These are phyloP conservation scores for Hypoxylon trugodes DNA, from an alignment of 495 filamentous ascomycete genomes.

Conservation along the genomic window DNA sequence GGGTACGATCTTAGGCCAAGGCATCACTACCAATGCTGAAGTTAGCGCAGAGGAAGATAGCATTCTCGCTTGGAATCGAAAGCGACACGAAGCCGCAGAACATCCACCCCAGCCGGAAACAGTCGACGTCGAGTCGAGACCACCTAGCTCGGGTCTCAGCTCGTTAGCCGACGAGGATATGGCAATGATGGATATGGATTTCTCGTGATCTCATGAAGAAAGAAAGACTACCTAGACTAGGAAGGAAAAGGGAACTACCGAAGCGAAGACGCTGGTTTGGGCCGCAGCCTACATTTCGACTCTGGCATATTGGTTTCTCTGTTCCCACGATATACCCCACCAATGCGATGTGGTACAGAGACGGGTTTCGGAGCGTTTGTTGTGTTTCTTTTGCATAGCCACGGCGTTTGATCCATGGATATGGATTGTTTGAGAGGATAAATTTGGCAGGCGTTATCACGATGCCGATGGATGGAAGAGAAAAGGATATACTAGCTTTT, in stretches of 20 bases:
- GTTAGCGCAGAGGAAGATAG: slow-evolving; percentile 75
- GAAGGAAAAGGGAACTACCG: background rate
- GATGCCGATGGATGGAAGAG: too few relatives aligned
- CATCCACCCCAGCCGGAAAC: slow-evolving; percentile 30
- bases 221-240: background rate
- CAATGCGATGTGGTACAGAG: background rate
- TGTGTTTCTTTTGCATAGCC: slow-evolving; percentile 9
- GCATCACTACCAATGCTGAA: slow-evolving; percentile 70
- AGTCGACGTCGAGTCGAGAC: slow-evolving; percentile 48
- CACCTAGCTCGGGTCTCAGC: slow-evolving; percentile 60
- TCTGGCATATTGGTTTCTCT: too few relatives aligned
- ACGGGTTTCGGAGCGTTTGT: background rate
- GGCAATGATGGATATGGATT: slow-evolving; percentile 52
- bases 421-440: background rate
- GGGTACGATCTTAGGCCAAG: slow-evolving; percentile 79
- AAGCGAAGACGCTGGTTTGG: background rate
- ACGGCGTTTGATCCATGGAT: slow-evolving; percentile 11
- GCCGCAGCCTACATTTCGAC: too few relatives aligned
- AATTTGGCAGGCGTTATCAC: background rate
- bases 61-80: slow-evolving; percentile 70
- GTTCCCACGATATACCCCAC: background rate
- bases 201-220: background rate
- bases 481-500: too few relatives aligned
- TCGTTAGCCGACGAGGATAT: slow-evolving; percentile 57
- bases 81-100: slow-evolving; percentile 36